Evolutionary conservation across 2,329 filamentous ascomycete species (phyloP), one percentile per base, ranked within the genome.

Genomic region (Colletotrichum salicis): DNA sequence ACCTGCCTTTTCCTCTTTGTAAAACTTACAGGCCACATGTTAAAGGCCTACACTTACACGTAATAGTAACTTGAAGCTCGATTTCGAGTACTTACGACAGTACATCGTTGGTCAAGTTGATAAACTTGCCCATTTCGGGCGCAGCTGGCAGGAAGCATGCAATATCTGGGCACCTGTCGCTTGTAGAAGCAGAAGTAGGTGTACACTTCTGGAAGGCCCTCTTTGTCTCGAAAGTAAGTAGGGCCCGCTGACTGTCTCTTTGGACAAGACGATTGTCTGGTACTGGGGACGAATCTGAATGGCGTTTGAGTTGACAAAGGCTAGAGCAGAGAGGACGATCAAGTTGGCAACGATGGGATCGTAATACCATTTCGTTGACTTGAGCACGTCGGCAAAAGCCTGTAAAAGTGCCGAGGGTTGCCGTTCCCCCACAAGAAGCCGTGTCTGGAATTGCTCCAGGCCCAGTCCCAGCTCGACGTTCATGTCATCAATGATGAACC

Each of bases 401-500:
- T 78, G 67, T 13, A 78, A 68, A 5, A 76, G 8, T 22, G 59
- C 55, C 7, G 73, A 70, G 3, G 74, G 74, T 33, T 79, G 78
- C 11, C 45, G 54, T n/a, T 74, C 56, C 5, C 75, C 72, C 70
- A 45, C 5, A 61, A 64, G 55, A 78, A 79, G 29, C 8, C 76
- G 76, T 12, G 75, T 57, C 22, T 78, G 76, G 60, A 79, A 79
- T 7, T 70, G 22, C 22, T 75, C 74, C 27, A 76, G 70, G 57
- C 77, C 73, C 15, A 67, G 58, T 1, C 71, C 71, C 3, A 74
- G 61, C 62, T 74, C 62, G 7, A 56, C 52, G 11, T 76, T 75
- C 55, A 72, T 74, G 73, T 81, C 78, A 37, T 80, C 80, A 19
- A 79, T 76, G 8, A 80, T 70, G 29, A 78, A 76, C 6, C 75